Percentiles rank a stretch among this genome's conserved stretches.
Conservation (phyloP, 352 stramenopile genomes). For the Phytophthora pisi region DNA sequence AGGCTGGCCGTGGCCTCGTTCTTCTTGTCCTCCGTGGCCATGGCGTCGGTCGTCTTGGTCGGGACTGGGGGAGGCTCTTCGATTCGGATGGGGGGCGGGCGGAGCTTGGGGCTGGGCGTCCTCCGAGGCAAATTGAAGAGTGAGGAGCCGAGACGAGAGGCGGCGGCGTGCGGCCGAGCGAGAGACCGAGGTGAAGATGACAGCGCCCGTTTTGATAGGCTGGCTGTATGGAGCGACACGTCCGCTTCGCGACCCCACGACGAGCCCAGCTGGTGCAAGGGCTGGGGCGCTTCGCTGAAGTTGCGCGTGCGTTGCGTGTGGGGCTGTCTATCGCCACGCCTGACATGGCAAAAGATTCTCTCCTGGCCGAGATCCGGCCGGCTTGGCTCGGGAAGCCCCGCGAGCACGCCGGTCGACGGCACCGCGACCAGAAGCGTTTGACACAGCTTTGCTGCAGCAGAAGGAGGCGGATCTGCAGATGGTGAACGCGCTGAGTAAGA, state of each 20-base stretch:
- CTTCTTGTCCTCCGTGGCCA: not conserved
- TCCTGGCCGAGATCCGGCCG: not conserved
- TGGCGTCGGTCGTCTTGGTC: conserved; percentile 11
- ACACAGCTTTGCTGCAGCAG: not conserved
- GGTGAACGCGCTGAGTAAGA: not conserved
- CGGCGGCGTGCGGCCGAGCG: not conserved
- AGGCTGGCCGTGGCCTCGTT: conserved; percentile 23
- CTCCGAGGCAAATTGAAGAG: conserved; percentile 40
- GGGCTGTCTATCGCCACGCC: not conserved
- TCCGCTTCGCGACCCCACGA: conserved; percentile 7
- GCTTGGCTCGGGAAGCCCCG: not conserved
- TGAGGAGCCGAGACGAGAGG: conserved; percentile 7
- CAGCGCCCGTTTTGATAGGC: not conserved
- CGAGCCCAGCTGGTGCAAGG: not conserved
- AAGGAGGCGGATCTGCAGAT: not conserved
- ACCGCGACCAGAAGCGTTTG: conserved; percentile 5
- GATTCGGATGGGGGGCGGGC: conserved; percentile 24
- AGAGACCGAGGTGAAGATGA: not conserved
- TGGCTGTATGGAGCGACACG: conserved; percentile 9
- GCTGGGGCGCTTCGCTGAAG: not conserved
- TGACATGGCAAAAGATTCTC: conserved; percentile 5
- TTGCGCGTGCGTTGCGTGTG: not conserved
- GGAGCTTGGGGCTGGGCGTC: conserved; percentile 13
- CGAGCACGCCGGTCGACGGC: not conserved
- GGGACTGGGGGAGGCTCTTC: conserved; percentile 15